phyloP scores from a whole-genome alignment of 306 rosid genomes.

The Myrica gale region DNA sequence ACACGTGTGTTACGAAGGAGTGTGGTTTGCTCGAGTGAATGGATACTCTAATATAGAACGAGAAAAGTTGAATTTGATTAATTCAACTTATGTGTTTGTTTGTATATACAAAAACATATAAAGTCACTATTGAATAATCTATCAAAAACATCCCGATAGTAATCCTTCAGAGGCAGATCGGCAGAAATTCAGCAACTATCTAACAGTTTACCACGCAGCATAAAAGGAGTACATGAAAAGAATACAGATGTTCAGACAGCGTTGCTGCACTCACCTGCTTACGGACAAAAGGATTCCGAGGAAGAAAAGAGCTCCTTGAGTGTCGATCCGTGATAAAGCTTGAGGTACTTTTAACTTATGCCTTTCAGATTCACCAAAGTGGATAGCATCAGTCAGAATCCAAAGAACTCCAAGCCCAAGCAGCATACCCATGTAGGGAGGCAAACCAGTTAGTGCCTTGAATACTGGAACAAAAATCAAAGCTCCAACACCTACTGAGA shows the following conservation, averaged over 20 bases:
- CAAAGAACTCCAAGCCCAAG: slow-evolving; percentile 95
- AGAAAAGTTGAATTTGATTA: no score
- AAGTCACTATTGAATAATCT: no score
- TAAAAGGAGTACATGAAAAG: background rate
- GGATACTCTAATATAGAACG: no score
- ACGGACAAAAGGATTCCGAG: slow-evolving; percentile 93
- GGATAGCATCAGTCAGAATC: slow-evolving; percentile 97
- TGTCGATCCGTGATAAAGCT: slow-evolving; percentile 89
- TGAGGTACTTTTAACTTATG: slow-evolving; percentile 91
- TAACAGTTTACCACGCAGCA: background rate
- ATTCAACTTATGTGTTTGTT: no score
- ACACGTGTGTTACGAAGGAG: background rate
- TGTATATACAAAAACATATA: no score
- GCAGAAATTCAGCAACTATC: background rate
- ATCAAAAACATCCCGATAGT: background rate
- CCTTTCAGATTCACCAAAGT: slow-evolving; percentile 89
- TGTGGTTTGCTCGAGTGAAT: no score
- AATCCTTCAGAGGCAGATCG: background rate
- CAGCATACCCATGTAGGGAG: slow-evolving; percentile 90
- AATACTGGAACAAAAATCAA: slow-evolving; percentile 86
- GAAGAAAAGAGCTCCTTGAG: slow-evolving; percentile 91
- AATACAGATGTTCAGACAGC: background rate
- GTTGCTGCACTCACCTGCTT: slow-evolving; percentile 56
- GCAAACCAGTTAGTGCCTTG: slow-evolving; percentile 88
- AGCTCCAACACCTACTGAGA: slow-evolving; percentile 83